Conservation (phyloP, 495 filamentous ascomycete species). For the Annulohypoxylon stygium region DNA sequence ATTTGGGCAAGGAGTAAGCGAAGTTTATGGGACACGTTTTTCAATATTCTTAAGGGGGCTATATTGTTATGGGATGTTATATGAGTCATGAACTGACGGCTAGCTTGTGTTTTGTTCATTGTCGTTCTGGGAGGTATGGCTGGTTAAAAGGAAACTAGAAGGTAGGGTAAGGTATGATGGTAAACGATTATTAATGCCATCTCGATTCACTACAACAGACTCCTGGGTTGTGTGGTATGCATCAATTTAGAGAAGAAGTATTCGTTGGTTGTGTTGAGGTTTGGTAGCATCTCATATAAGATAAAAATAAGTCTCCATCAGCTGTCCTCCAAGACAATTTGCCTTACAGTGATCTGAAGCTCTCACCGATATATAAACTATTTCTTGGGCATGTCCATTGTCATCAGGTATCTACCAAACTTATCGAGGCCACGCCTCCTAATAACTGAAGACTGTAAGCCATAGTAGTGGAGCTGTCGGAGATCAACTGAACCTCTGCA, state of each 20-base stretch:
- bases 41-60: background rate
- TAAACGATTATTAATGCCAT: background rate
- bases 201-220: background rate
- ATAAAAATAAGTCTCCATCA: too few relatives aligned
- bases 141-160: background rate
- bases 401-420: too few relatives aligned
- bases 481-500: too few relatives aligned
- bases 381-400: too few relatives aligned
- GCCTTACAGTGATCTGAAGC: too few relatives aligned
- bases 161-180: background rate
- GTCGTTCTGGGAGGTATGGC: background rate
- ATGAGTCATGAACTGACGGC: constrained; percentile 20
- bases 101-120: background rate
- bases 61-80: background rate
- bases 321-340: too few relatives aligned
- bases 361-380: too few relatives aligned
- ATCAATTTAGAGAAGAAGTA: background rate
- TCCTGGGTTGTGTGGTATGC: background rate
- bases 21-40: background rate
- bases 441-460: too few relatives aligned
- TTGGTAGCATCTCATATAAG: too few relatives aligned
- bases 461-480: too few relatives aligned
- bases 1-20: constrained; percentile 23
- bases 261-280: background rate
- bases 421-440: too few relatives aligned